A percentile compares a stretch with the other conserved stretches of the same genome.
These are phyloP conservation scores for Phaeosphaeriaceae sp. DNA, from an alignment of 2,329 filamentous ascomycete genomes.

Conservation along the genomic window DNA sequence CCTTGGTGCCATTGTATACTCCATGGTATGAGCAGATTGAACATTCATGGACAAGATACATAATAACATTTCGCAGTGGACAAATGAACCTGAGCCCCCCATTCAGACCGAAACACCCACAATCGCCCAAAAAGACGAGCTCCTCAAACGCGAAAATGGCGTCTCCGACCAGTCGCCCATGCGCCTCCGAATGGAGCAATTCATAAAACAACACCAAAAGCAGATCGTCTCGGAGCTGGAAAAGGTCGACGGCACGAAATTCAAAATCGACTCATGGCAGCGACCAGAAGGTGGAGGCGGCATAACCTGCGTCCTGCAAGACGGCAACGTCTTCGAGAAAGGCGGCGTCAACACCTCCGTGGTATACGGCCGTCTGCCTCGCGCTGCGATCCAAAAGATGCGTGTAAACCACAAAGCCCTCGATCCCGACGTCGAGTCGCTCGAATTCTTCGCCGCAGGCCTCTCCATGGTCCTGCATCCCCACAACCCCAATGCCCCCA, in stretches of 20 bases:
- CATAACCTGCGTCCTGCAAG: conserved; percentile 92
- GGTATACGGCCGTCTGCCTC: conserved; percentile 89
- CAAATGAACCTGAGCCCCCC: conserved; percentile 37
- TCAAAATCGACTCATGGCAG: conserved; percentile 85
- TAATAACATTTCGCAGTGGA: conserved; percentile 25
- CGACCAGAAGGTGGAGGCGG: conserved; percentile 90
- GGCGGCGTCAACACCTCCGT: conserved; percentile 94
- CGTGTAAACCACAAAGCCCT: conserved; percentile 92
- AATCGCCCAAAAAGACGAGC: conserved; percentile 84
- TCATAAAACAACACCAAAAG: conserved; percentile 92
- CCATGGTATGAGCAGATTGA: conserved; percentile 57
- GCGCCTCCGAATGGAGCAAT: conserved; percentile 96
- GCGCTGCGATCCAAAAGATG: conserved; percentile 82
- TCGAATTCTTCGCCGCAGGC: conserved; percentile 95
- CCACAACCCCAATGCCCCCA: conserved; percentile 94
- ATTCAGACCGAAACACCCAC: conserved; percentile 66
- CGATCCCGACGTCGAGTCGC: conserved; percentile 75
- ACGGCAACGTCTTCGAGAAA: conserved; percentile 97
- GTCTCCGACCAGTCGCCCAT: conserved; percentile 84
- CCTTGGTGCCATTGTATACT: conserved; percentile 63
- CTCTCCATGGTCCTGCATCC: conserved; percentile 94
- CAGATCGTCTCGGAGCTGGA: conserved; percentile 85
- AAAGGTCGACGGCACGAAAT: conserved; percentile 81
- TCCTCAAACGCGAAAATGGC: conserved; percentile 78
- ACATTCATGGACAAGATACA: background rate